Base-by-base conservation (phyloP, 352 stramenopile genomes). In the Pythium periplocum region DNA sequence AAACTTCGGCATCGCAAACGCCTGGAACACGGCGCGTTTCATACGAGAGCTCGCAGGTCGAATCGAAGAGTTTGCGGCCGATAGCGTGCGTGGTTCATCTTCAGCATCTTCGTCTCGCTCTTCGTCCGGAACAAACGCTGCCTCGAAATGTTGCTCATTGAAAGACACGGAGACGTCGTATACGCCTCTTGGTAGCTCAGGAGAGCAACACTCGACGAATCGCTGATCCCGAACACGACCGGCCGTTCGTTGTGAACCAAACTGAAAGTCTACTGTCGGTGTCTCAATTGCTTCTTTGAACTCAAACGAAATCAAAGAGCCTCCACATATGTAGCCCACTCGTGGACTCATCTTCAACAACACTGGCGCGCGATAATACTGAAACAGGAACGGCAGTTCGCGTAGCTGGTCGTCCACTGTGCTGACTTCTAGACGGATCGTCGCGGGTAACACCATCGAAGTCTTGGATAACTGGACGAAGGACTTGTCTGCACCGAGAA, bases 61-160 rank as follows among this genome's bases (percentile, higher is more conserved):
- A 55, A 10, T 38, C 44, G 41, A 3, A 38, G 17, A 34, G 38
- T 54, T 39, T 48, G 12, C 36, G 32, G 11, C 10, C 11, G 8
- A 10, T 57, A 26, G 17, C 17, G 17, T 26, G 17, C 17, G 17
- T 26, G 17, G 17, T 26, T 55, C 47, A 2, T 53, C 12, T 30
- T 61, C 38, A 30, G 47, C 38, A 8, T 53, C 53, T 3, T 60
- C 41, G 3, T 39, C 45, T 6, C 3, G 2, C 11, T 43, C 17
- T 6, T 53, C 40, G 2, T 17, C 10, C 4, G 9, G 54, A 48
- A 55, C 36, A 57, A 52, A 50, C 45, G 51, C 53, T 30, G 61
- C 46, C n/a, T 87, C 71, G 38, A 75, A 90, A 41, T 84, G 70
- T 46, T 90, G 79, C 30, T 83, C 75, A 35, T 90, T 82, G 31